phyloP scores from a whole-genome alignment of 148 eudicot genomes.

The Camellia lanceoleosa region DNA sequence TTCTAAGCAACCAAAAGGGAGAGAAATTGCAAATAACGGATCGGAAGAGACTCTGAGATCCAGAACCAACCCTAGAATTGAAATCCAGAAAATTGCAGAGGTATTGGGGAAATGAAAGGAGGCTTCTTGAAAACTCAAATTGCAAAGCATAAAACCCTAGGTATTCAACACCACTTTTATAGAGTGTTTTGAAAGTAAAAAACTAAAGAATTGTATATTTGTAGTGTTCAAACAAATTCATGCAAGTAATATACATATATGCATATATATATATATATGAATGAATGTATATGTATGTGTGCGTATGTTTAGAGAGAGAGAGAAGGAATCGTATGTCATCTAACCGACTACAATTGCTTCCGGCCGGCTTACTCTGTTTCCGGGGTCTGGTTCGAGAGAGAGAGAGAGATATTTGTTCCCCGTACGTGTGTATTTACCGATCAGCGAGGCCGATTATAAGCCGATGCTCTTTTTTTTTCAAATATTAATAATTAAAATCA shows the following conservation, averaged over 20 bases:
- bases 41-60: conserved; percentile 13
- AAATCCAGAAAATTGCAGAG: background rate
- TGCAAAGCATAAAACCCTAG: background rate
- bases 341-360: background rate
- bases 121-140: background rate
- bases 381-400: background rate
- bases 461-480: no score
- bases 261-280: background rate
- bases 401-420: background rate
- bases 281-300: background rate
- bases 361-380: background rate
- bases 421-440: no score
- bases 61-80: conserved; percentile 4
- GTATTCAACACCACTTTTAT: background rate
- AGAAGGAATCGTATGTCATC: background rate
- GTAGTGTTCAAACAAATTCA: conserved; percentile 1
- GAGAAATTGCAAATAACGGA: background rate
- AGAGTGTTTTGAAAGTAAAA: background rate
- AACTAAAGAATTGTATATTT: background rate
- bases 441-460: no score
- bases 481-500: no score
- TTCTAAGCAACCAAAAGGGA: background rate
- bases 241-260: background rate
- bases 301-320: background rate
- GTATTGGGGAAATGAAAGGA: background rate